Percentiles rank a stretch among this genome's conserved stretches.
Evolutionary conservation across 1,139 yeast species (phyloP).

Genomic region (Hemisphaericaspora xylofermentans): DNA sequence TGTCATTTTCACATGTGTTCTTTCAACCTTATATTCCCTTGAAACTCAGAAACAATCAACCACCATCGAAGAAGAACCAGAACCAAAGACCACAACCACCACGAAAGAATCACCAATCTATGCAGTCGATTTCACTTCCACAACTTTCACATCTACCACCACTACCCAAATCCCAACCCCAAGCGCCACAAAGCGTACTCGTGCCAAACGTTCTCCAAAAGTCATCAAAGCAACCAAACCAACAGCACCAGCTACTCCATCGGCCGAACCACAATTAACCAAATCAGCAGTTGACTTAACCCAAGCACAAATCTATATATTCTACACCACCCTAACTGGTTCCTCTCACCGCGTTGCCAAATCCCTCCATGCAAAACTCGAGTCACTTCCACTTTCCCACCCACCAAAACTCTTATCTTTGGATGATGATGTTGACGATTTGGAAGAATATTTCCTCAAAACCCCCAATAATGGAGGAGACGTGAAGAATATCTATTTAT

Average conservation of each 20-base stretch:
- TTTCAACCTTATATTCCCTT: constrained; percentile 8
- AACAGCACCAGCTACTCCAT: constrained; percentile 6
- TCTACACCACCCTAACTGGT: constrained; percentile 86
- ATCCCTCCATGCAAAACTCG: constrained; percentile 37
- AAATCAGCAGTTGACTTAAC: constrained; percentile 31
- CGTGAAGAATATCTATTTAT: constrained; percentile 59
- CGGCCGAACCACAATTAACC: constrained; percentile 29
- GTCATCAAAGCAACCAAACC: constrained; percentile 41
- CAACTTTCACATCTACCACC: constrained; percentile 28
- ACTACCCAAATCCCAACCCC: constrained; percentile 23
- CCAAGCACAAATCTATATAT: constrained; percentile 56
- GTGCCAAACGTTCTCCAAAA: constrained; percentile 37
- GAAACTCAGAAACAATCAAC: constrained; percentile 4
- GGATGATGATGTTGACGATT: constrained; percentile 79
- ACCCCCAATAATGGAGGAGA: constrained; percentile 44
- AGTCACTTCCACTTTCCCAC: constrained; percentile 30
- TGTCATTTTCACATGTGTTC: constrained; percentile 13
- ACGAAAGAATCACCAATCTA: constrained; percentile 34
- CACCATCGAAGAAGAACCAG: not conserved
- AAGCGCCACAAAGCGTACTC: constrained; percentile 20
- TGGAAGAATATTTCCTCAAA: constrained; percentile 76
- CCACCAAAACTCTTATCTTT: constrained; percentile 63
- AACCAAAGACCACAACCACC: not conserved
- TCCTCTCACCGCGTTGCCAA: constrained; percentile 71
- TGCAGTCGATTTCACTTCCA: constrained; percentile 46